Percentiles rank a stretch among this genome's conserved stretches.
Conservation (phyloP, 192 early-diverging fungal genomes). For the Pilaira anomala region DNA sequence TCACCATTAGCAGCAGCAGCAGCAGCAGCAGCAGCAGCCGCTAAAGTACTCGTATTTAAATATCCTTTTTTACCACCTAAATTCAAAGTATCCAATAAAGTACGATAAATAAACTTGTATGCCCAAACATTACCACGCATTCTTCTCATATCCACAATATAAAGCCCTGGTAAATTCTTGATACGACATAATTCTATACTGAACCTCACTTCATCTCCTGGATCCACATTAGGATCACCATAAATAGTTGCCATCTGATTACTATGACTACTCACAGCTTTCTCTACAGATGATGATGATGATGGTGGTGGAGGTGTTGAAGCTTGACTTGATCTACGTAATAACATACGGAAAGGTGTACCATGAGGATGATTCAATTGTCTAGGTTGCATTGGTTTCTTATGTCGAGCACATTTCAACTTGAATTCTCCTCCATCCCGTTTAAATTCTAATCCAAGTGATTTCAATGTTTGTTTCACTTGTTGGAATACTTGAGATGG, state of each 20-base stretch:
- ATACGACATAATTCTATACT: slow-evolving; percentile 87
- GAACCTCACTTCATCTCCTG: slow-evolving; percentile 82
- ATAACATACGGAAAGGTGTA: slow-evolving; percentile 12
- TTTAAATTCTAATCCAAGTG: slow-evolving; percentile 53
- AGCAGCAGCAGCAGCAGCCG: neutral
- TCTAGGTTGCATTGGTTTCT: slow-evolving; percentile 7
- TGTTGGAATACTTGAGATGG: slow-evolving; percentile 67
- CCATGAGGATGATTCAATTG: slow-evolving; percentile 12
- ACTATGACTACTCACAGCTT: neutral
- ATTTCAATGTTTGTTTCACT: slow-evolving; percentile 53
- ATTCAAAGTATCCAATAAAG: slow-evolving; percentile 47
- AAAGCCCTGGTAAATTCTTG: slow-evolving; percentile 79
- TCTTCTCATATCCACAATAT: slow-evolving; percentile 71
- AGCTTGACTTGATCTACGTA: slow-evolving; percentile 23
- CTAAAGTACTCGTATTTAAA: neutral
- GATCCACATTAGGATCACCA: slow-evolving; percentile 52
- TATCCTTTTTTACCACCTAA: slow-evolving; percentile 41
- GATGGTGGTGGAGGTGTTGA: neutral
- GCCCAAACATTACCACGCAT: slow-evolving; percentile 74
- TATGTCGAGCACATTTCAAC: slow-evolving; percentile 34
- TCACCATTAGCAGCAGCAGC: neutral
- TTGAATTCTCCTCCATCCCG: slow-evolving; percentile 53
- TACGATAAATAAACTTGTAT: slow-evolving; percentile 75
- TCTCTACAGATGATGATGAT: neutral
- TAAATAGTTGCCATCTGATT: slow-evolving; percentile 37